Percentiles rank a stretch among this genome's conserved stretches.
These are phyloP conservation scores for Comarum palustre DNA, from an alignment of 306 rosid species.

Conservation along the genomic window DNA sequence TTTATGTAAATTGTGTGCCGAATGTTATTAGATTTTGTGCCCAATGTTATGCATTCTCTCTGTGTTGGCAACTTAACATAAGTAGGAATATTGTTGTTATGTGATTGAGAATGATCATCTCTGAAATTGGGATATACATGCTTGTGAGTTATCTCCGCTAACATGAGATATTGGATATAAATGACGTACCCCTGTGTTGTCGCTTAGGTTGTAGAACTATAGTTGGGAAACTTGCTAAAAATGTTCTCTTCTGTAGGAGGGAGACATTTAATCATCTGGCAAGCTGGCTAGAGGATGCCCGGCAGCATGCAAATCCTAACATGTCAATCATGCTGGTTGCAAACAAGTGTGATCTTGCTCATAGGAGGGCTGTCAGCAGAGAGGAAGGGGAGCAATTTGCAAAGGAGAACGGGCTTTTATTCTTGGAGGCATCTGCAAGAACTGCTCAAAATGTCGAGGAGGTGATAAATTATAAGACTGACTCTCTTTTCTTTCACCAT, in stretches of 20 bases:
- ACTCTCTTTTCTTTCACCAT: background rate
- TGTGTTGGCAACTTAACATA: background rate
- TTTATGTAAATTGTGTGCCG: background rate
- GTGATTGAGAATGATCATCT: background rate
- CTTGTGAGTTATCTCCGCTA: background rate
- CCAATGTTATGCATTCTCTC: background rate
- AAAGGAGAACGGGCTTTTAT: conserved; percentile 87
- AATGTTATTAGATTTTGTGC: background rate
- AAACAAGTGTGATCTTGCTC: conserved; percentile 85
- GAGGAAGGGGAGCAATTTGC: conserved; percentile 99
- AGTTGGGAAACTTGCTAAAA: background rate
- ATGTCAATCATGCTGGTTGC: conserved; percentile 93
- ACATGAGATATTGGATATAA: background rate
- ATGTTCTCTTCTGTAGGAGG: conserved; percentile 54
- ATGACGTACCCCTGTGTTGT: background rate
- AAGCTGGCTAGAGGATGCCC: conserved; percentile 99
- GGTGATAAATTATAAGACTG: conserved; percentile 41
- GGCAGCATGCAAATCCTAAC: conserved; percentile 96
- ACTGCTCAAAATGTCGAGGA: conserved; percentile 95
- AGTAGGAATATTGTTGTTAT: background rate
- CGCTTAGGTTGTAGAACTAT: conserved; percentile 11
- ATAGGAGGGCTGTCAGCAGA: conserved; percentile 89
- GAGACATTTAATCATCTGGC: conserved; percentile 81
- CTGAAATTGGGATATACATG: background rate
- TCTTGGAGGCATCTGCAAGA: conserved; percentile 95